A percentile compares a stretch with the other conserved stretches of the same genome.
Evolutionary conservation across 1,284 basidiomycete genomes (phyloP).

Genomic region (Boletus mariae): DNA sequence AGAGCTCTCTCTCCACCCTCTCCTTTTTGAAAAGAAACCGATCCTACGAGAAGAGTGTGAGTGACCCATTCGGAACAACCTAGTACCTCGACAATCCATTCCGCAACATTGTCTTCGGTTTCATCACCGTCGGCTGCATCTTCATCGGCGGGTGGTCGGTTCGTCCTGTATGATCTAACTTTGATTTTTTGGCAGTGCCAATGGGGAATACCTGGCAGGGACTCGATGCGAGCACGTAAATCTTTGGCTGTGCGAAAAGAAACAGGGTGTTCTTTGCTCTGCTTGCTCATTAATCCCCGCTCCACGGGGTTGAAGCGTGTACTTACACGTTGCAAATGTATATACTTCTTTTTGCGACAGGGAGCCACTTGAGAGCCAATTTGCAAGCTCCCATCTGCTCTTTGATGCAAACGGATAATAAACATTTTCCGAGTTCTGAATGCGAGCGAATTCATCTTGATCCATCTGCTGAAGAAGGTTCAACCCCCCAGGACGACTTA

Average conservation of each 20-base stretch:
- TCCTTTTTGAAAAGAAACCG: no score
- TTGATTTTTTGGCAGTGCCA: conserved; percentile 9
- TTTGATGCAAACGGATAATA: not conserved
- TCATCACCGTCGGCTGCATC: no score
- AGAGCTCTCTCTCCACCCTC: no score
- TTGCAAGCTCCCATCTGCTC: not conserved
- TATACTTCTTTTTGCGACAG: not conserved
- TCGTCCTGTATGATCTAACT: conserved; percentile 3
- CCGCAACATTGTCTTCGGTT: no score
- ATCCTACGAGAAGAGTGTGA: no score
- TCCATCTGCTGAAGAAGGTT: conserved; percentile 2
- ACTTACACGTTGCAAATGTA: not conserved
- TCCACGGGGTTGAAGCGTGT: not conserved
- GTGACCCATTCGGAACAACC: no score
- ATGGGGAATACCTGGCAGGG: conserved; percentile 1
- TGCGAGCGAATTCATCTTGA: not conserved
- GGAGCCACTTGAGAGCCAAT: not conserved
- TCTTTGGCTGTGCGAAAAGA: conserved; percentile 2
- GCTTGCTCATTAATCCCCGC: not conserved
- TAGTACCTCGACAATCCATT: no score
- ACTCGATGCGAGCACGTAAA: not conserved
- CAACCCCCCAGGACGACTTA: not conserved
- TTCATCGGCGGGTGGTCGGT: not conserved
- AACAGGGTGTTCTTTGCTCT: not conserved
- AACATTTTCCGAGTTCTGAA: not conserved